These are phyloP conservation scores for Volutella citrinella DNA, from an alignment of 2,329 filamentous ascomycete species.

Conservation along the genomic window DNA sequence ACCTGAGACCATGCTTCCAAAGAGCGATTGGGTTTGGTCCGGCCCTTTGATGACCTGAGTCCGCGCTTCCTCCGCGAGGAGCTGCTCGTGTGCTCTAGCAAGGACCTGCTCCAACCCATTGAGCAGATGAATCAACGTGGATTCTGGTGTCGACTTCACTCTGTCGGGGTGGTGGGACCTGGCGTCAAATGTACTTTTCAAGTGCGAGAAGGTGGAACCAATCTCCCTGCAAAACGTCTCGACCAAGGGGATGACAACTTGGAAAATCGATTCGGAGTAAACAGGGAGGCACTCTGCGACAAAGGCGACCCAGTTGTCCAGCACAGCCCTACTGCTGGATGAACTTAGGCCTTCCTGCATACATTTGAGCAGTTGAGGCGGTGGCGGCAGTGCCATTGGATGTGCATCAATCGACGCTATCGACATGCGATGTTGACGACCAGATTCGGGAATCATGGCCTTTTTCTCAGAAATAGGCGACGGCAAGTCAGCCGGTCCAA, in stretches of 20 bases:
- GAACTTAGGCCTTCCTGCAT: slow-evolving; percentile 79
- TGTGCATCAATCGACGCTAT: slow-evolving; percentile 29
- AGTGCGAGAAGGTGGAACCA: slow-evolving; percentile 64
- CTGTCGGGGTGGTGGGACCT: slow-evolving; percentile 15
- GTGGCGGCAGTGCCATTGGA: slow-evolving; percentile 45
- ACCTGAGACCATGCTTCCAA: slow-evolving; percentile 90
- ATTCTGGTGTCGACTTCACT: slow-evolving; percentile 52
- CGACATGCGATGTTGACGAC: slow-evolving; percentile 38
- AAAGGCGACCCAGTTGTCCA: slow-evolving; percentile 91
- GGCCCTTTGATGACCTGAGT: slow-evolving; percentile 70
- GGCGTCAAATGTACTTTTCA: slow-evolving; percentile 61
- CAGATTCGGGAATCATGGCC: slow-evolving; percentile 38
- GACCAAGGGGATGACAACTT: slow-evolving; percentile 85
- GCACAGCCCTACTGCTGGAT: slow-evolving; percentile 66
- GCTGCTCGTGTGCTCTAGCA: slow-evolving; percentile 78
- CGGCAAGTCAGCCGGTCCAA: slow-evolving; percentile 37
- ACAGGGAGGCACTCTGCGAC: slow-evolving; percentile 79
- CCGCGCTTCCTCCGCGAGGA: slow-evolving; percentile 72
- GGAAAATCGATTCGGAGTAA: slow-evolving; percentile 81
- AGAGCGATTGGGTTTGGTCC: slow-evolving; percentile 82
- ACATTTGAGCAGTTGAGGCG: slow-evolving; percentile 74
- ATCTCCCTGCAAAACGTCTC: slow-evolving; percentile 85
- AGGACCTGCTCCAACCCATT: slow-evolving; percentile 90
- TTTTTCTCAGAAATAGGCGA: slow-evolving; percentile 49
- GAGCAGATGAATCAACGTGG: slow-evolving; percentile 79